Base-by-base conservation (phyloP, 352 stramenopile genomes). In the Phytophthora palmivora region DNA sequence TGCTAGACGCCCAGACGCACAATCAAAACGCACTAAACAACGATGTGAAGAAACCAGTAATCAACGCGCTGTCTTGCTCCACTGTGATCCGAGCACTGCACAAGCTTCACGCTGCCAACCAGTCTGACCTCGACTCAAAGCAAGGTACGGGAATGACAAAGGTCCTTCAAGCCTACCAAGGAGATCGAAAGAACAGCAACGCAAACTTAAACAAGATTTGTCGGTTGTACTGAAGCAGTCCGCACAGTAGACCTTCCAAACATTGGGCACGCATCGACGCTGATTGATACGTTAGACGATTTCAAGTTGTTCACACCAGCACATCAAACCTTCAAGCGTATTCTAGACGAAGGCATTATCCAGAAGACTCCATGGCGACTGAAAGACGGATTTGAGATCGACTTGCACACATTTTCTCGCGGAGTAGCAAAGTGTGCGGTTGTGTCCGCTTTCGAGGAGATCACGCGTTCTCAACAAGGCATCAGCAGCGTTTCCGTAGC, bases 351-450 rank as follows among this genome's bases (percentile, higher is more conserved):
- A 58, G 53, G 63, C 9, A 44, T 84, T 11, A 66, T 89, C 39
- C 34, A 66, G 10, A 70, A 80, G 28, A 74, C 62, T n/a, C 52
- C 70, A 21, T 91, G 79, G 79, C 56, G 83, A 32, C 68, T 73
- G 2, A 76, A 87, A 28, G 72, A 86, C 22, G 78, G 79, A 4
- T 92, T 75, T 64, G 72, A 87, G 45, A 81, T 92, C 46, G 82
- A 92, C 30, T 58, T 92, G 63, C 84, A 92, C 70, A 79, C 72
- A 5, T 89, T 91, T 42, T 90, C 79, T 18, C 64, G 67, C 15
- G 81, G 81, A 15, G 67, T 88, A 10, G 84, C 79, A 11, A 92
- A 91, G 62, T 88, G 78, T 34, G 84, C 84, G 1, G 76, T 91
- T n/a, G 78, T 90, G 33, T 75, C 75, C 36, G 77, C 82, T 11